phyloP scores from a whole-genome alignment of 495 filamentous ascomycete genomes.

The Amniculicola lignicola region DNA sequence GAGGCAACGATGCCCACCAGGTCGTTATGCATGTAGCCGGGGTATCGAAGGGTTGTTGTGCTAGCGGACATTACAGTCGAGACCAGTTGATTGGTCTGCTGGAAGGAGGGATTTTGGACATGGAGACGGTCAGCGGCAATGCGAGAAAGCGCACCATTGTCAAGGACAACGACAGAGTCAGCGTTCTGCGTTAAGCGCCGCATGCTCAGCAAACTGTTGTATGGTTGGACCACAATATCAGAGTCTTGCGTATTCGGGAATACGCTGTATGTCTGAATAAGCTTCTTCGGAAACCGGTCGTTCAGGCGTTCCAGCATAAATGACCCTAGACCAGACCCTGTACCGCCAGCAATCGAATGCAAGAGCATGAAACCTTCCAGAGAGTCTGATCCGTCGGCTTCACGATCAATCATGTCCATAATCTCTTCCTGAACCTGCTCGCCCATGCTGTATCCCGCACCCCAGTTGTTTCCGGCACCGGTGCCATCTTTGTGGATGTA shows the following conservation, averaged over 20 bases:
- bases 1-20: constrained; percentile 94
- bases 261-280: constrained; percentile 98
- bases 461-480: constrained; percentile 98
- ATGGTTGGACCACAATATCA: constrained; percentile 96
- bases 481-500: constrained; percentile 87
- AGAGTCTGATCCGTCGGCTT: constrained; percentile 96
- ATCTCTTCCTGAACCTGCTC: constrained; percentile 93
- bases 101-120: constrained; percentile 88
- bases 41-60: constrained; percentile 92
- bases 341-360: constrained; percentile 96
- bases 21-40: constrained; percentile 99
- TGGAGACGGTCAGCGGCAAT: constrained; percentile 94
- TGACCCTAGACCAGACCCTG: constrained; percentile 88
- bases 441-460: constrained; percentile 87
- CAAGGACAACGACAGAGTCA: constrained; percentile 94
- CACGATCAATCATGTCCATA: constrained; percentile 98
- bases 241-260: constrained; percentile 87
- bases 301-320: constrained; percentile 96
- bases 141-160: constrained; percentile 89
- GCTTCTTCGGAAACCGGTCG: constrained; percentile 96
- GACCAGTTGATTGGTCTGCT: constrained; percentile 95
- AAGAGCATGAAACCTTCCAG: constrained; percentile 98
- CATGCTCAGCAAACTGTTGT: constrained; percentile 94
- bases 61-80: constrained; percentile 99
- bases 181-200: constrained; percentile 89